phyloP scores from a whole-genome alignment of 306 rosid species.

The Prunus dulcis region DNA sequence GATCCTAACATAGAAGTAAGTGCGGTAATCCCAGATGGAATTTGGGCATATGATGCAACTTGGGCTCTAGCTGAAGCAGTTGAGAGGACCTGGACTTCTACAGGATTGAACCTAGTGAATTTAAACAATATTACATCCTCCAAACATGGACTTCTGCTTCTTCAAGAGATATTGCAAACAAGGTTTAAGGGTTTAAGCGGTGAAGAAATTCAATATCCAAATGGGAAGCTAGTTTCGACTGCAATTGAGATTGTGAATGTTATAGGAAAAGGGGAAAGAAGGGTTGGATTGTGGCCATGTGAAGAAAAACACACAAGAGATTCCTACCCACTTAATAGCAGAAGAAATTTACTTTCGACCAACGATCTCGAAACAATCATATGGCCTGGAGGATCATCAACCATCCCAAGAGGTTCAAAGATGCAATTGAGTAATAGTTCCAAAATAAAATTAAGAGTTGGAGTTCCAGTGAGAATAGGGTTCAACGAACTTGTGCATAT shows the following conservation, averaged over 20 bases:
- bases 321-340: neutral
- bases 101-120: too few relatives aligned
- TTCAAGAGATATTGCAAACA: neutral
- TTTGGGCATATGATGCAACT: conserved; percentile 17
- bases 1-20: neutral
- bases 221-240: neutral
- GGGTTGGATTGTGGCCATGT: neutral
- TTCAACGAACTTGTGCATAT: neutral
- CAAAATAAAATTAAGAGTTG: neutral
- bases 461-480: neutral
- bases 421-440: neutral
- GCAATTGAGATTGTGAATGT: conserved; percentile 3
- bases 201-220: neutral
- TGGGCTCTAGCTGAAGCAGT: conserved; percentile 15
- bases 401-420: neutral
- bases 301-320: neutral
- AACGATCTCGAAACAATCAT: neutral
- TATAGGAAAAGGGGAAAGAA: neutral
- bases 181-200: neutral
- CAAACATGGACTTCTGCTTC: neutral
- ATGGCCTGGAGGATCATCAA: conserved; percentile 5
- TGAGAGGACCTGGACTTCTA: neutral
- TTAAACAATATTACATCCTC: neutral
- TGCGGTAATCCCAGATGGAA: neutral
- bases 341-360: neutral